Evolutionary conservation across 2,329 filamentous ascomycete genomes (phyloP), one percentile per base, ranked within the genome.

Genomic region (Talaromyces sp.): DNA sequence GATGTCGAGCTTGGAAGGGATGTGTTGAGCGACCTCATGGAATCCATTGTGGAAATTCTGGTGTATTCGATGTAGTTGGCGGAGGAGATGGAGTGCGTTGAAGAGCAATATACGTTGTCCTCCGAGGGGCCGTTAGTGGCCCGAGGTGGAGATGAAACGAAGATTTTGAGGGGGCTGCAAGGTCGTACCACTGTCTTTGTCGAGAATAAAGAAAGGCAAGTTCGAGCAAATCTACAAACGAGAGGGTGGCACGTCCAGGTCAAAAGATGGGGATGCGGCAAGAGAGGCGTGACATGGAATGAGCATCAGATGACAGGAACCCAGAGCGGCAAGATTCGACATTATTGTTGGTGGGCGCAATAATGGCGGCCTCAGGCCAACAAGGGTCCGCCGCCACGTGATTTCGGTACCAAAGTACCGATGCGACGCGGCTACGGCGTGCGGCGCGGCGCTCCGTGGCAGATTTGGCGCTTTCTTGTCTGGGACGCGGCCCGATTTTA

Each of bases 1-100:
- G 79, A 72, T 41, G 80, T 77, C 14, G 80, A 79, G 62, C 75
- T 75, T n/a, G 85, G 85, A 60, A 87, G 74, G 56, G 84, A 86
- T 31, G 81, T 85, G 65, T 86, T 85, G 52, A 87, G 76, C 60
- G 82, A 84, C 68, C 82, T 79, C 83, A 87, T 86, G 57, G 84
- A 86, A 68, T 87, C 85, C 85, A 87, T 87, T 66, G 58, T 70
- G 60, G 57, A 32, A 35, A 52, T 31, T 31, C n/a, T 14, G n/a
- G 21, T 35, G 41, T 32, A 26, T 26, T 41, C 51, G 54, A 35
- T 57, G 31, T 53, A 21, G 31, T 55, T 0, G 52, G 32, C 3
- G 32, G 27, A 17, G 52, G 21, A 50, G 54, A 14, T 24, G 55
- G 38, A 26, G 38, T 14, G 11, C 26, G 31, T 53, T 54, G 43